A percentile compares a stretch with the other conserved stretches of the same genome.
These are phyloP conservation scores for Talaromyces albobiverticillius DNA, from an alignment of 2,329 filamentous ascomycete genomes.

Conservation along the genomic window DNA sequence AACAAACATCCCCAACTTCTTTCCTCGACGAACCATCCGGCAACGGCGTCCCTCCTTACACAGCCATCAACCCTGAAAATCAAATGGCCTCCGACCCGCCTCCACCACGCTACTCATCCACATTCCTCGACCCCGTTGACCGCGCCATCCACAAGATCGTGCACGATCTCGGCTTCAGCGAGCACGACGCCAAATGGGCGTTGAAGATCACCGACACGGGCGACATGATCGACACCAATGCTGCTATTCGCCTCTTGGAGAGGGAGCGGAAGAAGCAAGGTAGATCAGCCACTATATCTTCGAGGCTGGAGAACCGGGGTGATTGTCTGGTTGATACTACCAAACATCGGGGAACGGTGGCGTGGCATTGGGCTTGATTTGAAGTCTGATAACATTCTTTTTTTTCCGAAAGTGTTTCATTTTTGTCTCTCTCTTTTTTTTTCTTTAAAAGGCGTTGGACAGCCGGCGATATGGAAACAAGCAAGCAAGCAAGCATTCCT, in stretches of 20 bases:
- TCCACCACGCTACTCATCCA: slow-evolving; percentile 16
- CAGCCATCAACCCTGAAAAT: background rate
- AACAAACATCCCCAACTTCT: too few species aligned
- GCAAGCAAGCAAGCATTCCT: too few species aligned
- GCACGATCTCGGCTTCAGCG: slow-evolving; percentile 56
- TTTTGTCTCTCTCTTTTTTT: too few species aligned
- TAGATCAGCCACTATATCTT: too few species aligned
- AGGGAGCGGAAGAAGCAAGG: slow-evolving; percentile 32
- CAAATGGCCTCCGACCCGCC: too few species aligned
- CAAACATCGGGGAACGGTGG: slow-evolving; percentile 25
- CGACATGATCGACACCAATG: slow-evolving; percentile 56
- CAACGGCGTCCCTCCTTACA: slow-evolving; percentile 1
- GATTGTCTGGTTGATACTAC: slow-evolving; percentile 14
- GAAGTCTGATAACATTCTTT: too few species aligned
- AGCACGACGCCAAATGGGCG: slow-evolving; percentile 55
- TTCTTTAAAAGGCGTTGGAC: too few species aligned
- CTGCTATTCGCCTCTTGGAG: slow-evolving; percentile 56
- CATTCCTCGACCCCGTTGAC: slow-evolving; percentile 53
- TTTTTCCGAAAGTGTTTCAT: too few species aligned
- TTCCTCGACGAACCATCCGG: slow-evolving; percentile 10
- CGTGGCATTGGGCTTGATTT: slow-evolving; percentile 42
- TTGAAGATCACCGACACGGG: slow-evolving; percentile 59
- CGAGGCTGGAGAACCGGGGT: slow-evolving; percentile 4
- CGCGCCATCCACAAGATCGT: slow-evolving; percentile 57
- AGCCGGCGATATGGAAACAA: too few species aligned